Conservation (phyloP, 129 eudicot species). For the Helianthus tuberosus region DNA sequence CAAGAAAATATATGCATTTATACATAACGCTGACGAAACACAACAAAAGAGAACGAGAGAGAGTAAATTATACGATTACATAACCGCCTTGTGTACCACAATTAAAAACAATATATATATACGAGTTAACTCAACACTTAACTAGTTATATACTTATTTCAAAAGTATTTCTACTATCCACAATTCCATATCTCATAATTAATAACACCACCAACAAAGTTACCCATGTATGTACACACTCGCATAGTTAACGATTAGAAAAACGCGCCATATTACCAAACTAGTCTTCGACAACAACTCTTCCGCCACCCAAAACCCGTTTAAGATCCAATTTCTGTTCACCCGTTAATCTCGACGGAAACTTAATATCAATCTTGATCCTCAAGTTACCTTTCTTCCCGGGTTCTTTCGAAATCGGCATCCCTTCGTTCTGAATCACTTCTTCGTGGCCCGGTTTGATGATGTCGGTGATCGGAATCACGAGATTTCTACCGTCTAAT, state of each 20-base stretch:
- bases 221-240: constrained; percentile 42
- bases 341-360: constrained; percentile 69
- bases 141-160: background rate
- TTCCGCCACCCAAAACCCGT: constrained; percentile 65
- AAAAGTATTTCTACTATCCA: constrained; percentile 3
- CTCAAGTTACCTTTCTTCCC: constrained; percentile 77
- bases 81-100: background rate
- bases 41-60: background rate
- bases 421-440: constrained; percentile 71
- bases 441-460: constrained; percentile 82
- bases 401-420: constrained; percentile 93
- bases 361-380: constrained; percentile 79
- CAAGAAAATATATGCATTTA: background rate
- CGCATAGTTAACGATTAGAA: constrained; percentile 42
- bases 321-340: constrained; percentile 81
- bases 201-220: constrained; percentile 44
- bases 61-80: background rate
- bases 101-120: background rate
- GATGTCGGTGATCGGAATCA: constrained; percentile 51
- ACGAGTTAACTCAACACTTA: background rate
- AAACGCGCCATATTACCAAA: background rate
- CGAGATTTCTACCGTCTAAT: constrained; percentile 66
- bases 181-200: constrained; percentile 9
- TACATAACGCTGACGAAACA: background rate
- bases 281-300: constrained; percentile 40